Conservation (phyloP, 2,329 filamentous ascomycete genomes). For the Aspergillus phoenicis region DNA sequence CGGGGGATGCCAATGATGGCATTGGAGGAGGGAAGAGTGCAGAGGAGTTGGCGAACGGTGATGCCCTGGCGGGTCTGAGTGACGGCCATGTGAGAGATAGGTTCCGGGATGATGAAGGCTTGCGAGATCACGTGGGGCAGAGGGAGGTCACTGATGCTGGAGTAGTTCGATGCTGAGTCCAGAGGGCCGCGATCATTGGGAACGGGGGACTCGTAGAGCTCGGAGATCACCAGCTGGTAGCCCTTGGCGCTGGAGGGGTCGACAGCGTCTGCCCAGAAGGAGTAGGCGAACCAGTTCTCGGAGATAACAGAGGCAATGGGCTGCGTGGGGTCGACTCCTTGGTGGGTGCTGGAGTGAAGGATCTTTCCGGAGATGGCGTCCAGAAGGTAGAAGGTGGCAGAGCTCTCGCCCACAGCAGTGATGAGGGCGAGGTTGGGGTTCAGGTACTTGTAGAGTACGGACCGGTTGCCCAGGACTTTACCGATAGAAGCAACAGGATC, state of each 20-base stretch:
- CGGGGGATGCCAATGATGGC: constrained; percentile 80
- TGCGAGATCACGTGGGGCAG: constrained; percentile 78
- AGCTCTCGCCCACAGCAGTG: constrained; percentile 65
- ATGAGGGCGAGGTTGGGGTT: constrained; percentile 84
- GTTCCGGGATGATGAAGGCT: constrained; percentile 75
- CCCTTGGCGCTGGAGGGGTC: constrained; percentile 65
- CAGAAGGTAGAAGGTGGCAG: constrained; percentile 74
- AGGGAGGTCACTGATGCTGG: constrained; percentile 66
- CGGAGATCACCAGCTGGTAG: constrained; percentile 81
- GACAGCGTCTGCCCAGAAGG: constrained; percentile 64
- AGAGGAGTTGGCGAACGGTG: constrained; percentile 77
- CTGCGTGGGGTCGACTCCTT: constrained; percentile 72
- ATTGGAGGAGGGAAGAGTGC: constrained; percentile 71
- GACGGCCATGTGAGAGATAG: constrained; percentile 77
- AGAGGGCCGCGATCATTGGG: constrained; percentile 84
- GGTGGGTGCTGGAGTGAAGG: constrained; percentile 70
- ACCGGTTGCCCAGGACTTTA: constrained; percentile 84
- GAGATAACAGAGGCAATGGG: constrained; percentile 76
- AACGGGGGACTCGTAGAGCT: constrained; percentile 84
- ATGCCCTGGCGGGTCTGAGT: constrained; percentile 93
- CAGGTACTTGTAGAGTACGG: constrained; percentile 96
- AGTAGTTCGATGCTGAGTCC: constrained; percentile 70
- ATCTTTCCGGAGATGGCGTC: constrained; percentile 84
- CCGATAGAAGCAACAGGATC: constrained; percentile 95
- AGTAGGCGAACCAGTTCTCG: constrained; percentile 95